A percentile compares a stretch with the other conserved stretches of the same genome.
Conservation (phyloP, 768 basidiomycete species). For the Hygrocybe coccinea region DNA sequence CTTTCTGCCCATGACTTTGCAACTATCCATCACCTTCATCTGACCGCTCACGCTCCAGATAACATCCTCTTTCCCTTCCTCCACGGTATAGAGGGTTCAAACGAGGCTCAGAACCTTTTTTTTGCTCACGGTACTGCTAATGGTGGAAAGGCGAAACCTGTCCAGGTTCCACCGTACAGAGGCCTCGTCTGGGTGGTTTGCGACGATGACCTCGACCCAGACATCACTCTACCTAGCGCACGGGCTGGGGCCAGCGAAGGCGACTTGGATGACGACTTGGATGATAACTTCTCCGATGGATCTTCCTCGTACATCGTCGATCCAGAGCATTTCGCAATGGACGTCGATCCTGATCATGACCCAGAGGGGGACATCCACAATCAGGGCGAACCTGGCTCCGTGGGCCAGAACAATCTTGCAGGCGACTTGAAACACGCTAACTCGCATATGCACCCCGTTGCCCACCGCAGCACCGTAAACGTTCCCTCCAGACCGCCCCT, state of each 20-base stretch:
- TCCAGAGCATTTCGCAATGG: constrained; percentile 9
- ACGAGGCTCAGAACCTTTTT: constrained; percentile 75
- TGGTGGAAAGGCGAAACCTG: constrained; percentile 18
- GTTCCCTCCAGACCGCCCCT: background rate
- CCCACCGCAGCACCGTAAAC: constrained; percentile 23
- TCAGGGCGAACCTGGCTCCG: constrained; percentile 12
- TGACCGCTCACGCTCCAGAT: constrained; percentile 72
- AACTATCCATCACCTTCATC: constrained; percentile 56
- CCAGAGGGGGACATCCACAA: constrained; percentile 15
- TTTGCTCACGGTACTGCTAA: constrained; percentile 40
- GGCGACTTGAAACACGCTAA: constrained; percentile 25
- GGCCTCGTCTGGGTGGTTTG: constrained; percentile 81
- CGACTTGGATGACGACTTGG: constrained; percentile 27
- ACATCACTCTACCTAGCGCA: constrained; percentile 7
- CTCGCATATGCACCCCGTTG: constrained; percentile 54
- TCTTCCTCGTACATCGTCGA: constrained; percentile 5
- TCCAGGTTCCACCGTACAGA: constrained; percentile 43
- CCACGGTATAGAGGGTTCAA: constrained; percentile 80
- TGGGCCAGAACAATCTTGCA: constrained; percentile 14
- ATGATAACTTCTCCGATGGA: constrained; percentile 19
- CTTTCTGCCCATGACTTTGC: constrained; percentile 49
- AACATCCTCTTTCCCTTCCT: constrained; percentile 82
- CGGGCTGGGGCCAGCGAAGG: background rate
- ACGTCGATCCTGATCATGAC: constrained; percentile 18
- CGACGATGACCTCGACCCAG: constrained; percentile 58